Conservation (phyloP, 768 basidiomycete species). For the Clitopilus passeckerianus region DNA sequence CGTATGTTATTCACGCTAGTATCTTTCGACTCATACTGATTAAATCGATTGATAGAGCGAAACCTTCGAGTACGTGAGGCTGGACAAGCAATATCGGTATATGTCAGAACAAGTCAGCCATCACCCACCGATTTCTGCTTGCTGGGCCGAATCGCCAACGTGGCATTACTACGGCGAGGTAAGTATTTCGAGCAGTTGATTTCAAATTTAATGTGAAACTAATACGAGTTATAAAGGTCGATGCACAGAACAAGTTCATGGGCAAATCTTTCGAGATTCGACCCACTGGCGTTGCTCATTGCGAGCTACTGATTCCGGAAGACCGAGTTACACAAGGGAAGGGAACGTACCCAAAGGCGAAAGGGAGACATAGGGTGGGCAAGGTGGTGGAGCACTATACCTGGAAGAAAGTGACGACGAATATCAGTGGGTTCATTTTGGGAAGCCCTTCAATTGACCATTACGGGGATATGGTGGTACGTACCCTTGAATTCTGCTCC, state of each 20-base stretch:
- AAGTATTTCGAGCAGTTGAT: neutral
- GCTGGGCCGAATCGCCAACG: conserved; percentile 84
- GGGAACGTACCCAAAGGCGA: conserved; percentile 56
- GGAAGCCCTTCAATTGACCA: conserved; percentile 87
- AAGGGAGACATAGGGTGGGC: conserved; percentile 31
- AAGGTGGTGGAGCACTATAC: conserved; percentile 86
- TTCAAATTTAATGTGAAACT: neutral
- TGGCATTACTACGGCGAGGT: conserved; percentile 94
- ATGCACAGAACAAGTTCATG: conserved; percentile 95
- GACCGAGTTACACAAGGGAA: conserved; percentile 36
- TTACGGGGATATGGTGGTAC: conserved; percentile 90
- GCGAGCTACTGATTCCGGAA: conserved; percentile 71
- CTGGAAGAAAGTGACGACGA: conserved; percentile 94
- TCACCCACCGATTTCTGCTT: conserved; percentile 95
- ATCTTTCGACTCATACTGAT: neutral
- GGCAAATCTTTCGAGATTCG: conserved; percentile 96
- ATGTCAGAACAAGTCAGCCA: conserved; percentile 96
- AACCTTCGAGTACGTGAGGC: conserved; percentile 89
- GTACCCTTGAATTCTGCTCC: conserved; percentile 21
- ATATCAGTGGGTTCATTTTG: conserved; percentile 88
- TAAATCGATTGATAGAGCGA: conserved; percentile 53
- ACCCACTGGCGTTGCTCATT: conserved; percentile 92
- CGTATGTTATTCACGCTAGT: conserved; percentile 31
- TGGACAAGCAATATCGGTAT: conserved; percentile 89
- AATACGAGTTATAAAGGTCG: conserved; percentile 53